phyloP scores from a whole-genome alignment of 345 rosid genomes.

The Kernera saxatilis region DNA sequence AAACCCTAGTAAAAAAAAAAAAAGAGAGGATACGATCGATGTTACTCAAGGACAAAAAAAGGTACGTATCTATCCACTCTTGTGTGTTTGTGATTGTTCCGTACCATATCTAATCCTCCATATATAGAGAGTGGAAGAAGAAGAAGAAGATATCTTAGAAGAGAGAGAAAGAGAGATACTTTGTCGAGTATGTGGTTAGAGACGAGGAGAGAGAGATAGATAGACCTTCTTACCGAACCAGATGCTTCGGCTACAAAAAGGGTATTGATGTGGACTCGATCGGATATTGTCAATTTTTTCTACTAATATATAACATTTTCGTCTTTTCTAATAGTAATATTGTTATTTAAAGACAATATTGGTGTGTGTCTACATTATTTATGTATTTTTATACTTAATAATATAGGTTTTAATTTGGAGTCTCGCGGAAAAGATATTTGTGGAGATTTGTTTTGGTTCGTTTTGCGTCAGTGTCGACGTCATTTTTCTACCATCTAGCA shows the following conservation, averaged over 20 bases:
- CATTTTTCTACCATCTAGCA: slow-evolving; percentile 16
- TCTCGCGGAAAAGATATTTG: background rate
- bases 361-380: slow-evolving; percentile 4
- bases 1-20: slow-evolving; percentile 8
- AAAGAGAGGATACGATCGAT: slow-evolving; percentile 1
- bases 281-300: slow-evolving; percentile 15
- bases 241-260: slow-evolving; percentile 62
- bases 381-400: background rate
- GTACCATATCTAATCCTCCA: slow-evolving; percentile 72
- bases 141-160: slow-evolving; percentile 18
- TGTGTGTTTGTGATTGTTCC: slow-evolving; percentile 52
- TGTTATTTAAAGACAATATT: background rate
- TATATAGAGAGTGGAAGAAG: slow-evolving; percentile 36
- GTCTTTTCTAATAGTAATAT: background rate
- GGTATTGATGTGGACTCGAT: slow-evolving; percentile 41
- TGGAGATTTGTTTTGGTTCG: slow-evolving; percentile 9
- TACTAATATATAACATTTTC: background rate
- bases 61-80: slow-evolving; percentile 27
- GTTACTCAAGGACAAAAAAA: slow-evolving; percentile 14
- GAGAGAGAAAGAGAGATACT: slow-evolving; percentile 28
- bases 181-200: slow-evolving; percentile 54
- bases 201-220: slow-evolving; percentile 9
- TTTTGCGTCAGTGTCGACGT: slow-evolving; percentile 23
- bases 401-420: slow-evolving; percentile 7
- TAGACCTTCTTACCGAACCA: slow-evolving; percentile 49